Conservation (phyloP, 2,329 filamentous ascomycete species). For the Tricladium varicosporioides region DNA sequence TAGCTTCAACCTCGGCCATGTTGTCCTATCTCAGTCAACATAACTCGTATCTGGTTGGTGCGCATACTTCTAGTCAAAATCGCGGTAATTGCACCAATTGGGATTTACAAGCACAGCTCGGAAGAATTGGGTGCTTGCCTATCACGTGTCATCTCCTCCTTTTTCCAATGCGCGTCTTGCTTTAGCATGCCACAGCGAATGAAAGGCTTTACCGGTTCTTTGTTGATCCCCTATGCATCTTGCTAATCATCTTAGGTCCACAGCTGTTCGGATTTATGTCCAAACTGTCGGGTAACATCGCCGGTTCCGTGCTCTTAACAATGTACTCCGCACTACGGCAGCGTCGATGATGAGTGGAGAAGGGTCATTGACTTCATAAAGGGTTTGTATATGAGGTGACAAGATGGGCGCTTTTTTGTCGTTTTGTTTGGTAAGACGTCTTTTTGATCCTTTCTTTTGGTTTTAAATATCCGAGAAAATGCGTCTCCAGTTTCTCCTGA, state of each 20-base stretch:
- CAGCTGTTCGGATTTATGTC: background rate
- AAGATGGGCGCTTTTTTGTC: background rate
- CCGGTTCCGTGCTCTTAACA: background rate
- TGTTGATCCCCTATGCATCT: no score
- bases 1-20: no score
- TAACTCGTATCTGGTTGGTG: background rate
- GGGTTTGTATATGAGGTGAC: background rate
- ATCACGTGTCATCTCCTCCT: background rate
- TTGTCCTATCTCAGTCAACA: no score
- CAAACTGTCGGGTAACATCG: background rate
- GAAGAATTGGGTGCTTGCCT: background rate
- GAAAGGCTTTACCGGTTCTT: no score
- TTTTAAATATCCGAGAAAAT: background rate
- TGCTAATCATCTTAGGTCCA: no score
- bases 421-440: background rate
- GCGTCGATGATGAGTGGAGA: background rate
- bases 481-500: background rate
- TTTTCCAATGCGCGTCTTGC: background rate
- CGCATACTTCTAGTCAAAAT: background rate
- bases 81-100: no score
- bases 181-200: no score
- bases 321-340: no score
- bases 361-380: background rate
- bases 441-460: background rate
- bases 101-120: background rate